These are phyloP conservation scores for Benincasa hispida DNA, from an alignment of 306 rosid genomes.

Conservation along the genomic window DNA sequence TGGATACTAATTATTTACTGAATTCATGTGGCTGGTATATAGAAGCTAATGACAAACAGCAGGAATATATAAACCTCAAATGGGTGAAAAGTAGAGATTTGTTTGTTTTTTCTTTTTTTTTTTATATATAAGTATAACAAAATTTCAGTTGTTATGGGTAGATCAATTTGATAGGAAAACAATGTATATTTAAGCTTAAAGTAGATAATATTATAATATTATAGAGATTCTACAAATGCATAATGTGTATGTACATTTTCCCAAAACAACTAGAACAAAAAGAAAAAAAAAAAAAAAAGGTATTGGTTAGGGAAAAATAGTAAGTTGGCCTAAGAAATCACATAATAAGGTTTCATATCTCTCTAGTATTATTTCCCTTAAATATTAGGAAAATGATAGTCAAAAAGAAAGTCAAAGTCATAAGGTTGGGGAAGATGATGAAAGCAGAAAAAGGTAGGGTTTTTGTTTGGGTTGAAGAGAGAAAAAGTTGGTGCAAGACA, in stretches of 20 bases:
- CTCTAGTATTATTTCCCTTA: too few species aligned
- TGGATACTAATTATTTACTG: too few species aligned
- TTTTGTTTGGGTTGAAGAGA: neutral
- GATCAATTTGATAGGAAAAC: neutral
- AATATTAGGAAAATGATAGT: neutral
- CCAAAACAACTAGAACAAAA: neutral
- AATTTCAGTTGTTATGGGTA: neutral
- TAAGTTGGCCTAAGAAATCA: too few species aligned
- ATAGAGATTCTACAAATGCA: neutral
- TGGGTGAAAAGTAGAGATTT: neutral
- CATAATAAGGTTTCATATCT: neutral
- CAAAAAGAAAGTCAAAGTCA: neutral
- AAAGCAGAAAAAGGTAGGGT: neutral
- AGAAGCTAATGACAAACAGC: too few species aligned
- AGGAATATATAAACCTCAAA: too few species aligned
- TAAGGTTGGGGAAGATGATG: neutral
- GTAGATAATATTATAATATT: neutral
- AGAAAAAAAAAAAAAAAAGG: too few species aligned
- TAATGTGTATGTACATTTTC: neutral
- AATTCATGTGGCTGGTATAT: too few species aligned
- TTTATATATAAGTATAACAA: neutral
- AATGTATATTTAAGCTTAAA: neutral
- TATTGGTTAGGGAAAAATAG: neutral
- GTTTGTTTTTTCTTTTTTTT: too few species aligned
- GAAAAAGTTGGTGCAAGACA: constrained; percentile 4